Evolutionary conservation across 2,329 filamentous ascomycete genomes (phyloP).

Genomic region (Bimuria novae-zelandiae): DNA sequence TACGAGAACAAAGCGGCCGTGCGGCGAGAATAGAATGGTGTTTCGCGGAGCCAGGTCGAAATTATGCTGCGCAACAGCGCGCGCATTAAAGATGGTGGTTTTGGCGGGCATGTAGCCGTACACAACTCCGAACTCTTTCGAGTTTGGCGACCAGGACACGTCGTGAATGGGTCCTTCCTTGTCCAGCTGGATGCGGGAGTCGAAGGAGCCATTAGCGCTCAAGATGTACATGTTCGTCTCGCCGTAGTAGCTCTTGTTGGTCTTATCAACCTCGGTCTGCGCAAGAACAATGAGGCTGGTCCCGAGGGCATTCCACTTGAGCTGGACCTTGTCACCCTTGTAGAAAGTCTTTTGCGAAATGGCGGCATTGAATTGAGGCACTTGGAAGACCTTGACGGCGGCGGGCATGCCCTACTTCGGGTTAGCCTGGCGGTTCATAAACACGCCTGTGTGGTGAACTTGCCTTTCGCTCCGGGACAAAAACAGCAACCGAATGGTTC

Average conservation of each 20-base stretch:
- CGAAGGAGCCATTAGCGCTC: slow-evolving; percentile 87
- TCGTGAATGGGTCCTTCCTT: slow-evolving; percentile 98
- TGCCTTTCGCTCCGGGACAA: slow-evolving; percentile 94
- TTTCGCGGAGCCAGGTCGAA: slow-evolving; percentile 90
- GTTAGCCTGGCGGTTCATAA: slow-evolving; percentile 16
- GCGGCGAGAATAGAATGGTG: slow-evolving; percentile 92
- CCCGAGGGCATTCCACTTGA: slow-evolving; percentile 96
- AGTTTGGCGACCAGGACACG: slow-evolving; percentile 97
- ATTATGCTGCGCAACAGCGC: slow-evolving; percentile 78
- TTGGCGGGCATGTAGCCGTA: slow-evolving; percentile 99
- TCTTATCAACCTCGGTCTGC: slow-evolving; percentile 97
- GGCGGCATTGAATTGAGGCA: slow-evolving; percentile 80
- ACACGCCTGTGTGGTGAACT: slow-evolving; percentile 25
- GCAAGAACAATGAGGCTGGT: slow-evolving; percentile 92
- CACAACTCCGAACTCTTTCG: slow-evolving; percentile 95
- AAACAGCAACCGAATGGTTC: slow-evolving; percentile 90
- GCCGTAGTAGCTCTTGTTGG: slow-evolving; percentile 98
- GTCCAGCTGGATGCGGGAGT: slow-evolving; percentile 88
- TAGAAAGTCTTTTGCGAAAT: slow-evolving; percentile 98
- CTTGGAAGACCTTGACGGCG: slow-evolving; percentile 90
- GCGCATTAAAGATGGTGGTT: slow-evolving; percentile 95
- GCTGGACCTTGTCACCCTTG: slow-evolving; percentile 98
- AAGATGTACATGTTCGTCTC: slow-evolving; percentile 97
- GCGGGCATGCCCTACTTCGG: slow-evolving; percentile 79
- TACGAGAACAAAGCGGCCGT: slow-evolving; percentile 88